Percentiles rank a stretch among this genome's conserved stretches.
Evolutionary conservation across 345 rosid species (phyloP).

Genomic region (Lepidium didymum): DNA sequence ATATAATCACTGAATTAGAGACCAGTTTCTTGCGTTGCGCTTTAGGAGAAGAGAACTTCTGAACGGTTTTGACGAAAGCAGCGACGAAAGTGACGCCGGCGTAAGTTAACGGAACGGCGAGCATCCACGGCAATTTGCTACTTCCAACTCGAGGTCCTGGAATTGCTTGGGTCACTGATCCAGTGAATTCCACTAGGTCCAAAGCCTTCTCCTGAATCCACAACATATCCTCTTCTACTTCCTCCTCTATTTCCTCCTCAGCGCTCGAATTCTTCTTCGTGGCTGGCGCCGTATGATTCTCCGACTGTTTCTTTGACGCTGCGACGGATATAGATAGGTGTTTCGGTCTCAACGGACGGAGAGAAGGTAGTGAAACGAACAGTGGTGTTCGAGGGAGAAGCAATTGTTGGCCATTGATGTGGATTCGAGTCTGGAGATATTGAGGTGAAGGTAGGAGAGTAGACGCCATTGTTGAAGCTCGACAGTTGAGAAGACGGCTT

Average conservation of each 20-base stretch:
- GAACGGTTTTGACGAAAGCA: conserved; percentile 74
- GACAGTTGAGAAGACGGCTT: not conserved
- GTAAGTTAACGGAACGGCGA: conserved; percentile 80
- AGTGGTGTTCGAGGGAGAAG: conserved; percentile 23
- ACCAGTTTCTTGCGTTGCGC: conserved; percentile 69
- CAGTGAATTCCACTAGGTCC: conserved; percentile 87
- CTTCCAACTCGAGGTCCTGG: conserved; percentile 94
- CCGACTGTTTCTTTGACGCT: conserved; percentile 32
- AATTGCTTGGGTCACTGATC: conserved; percentile 82
- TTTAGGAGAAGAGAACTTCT: conserved; percentile 67
- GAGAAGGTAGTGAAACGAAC: conserved; percentile 14
- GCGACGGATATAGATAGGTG: conserved; percentile 15
- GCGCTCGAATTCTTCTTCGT: conserved; percentile 1
- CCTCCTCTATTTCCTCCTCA: conserved; percentile 46
- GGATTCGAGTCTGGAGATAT: conserved; percentile 18
- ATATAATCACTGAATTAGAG: not conserved
- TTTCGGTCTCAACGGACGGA: conserved; percentile 3
- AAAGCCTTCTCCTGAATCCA: conserved; percentile 96
- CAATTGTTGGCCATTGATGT: conserved; percentile 6
- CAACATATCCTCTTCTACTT: conserved; percentile 79
- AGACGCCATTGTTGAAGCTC: conserved; percentile 33
- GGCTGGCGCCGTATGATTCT: not conserved
- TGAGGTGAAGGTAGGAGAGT: conserved; percentile 27
- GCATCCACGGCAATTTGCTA: conserved; percentile 90
- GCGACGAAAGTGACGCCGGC: conserved; percentile 61